phyloP scores from a whole-genome alignment of 2,329 filamentous ascomycete genomes.

The Lizonia empirigonia region DNA sequence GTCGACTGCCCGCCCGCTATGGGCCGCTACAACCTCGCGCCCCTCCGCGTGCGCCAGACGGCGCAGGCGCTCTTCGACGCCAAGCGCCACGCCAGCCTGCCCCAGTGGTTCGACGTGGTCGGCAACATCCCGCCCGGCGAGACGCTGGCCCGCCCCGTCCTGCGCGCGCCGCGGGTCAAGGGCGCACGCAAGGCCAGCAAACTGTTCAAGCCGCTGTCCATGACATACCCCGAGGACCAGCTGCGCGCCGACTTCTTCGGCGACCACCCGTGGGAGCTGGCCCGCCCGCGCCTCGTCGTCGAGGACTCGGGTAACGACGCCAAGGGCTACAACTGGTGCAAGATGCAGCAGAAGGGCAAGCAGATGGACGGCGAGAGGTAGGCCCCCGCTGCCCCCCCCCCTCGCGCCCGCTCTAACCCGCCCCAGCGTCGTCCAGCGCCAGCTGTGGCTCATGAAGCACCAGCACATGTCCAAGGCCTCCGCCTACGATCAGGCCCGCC shows the following conservation, averaged over 20 bases:
- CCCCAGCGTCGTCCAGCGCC: conserved; percentile 84
- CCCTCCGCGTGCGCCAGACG: conserved; percentile 59
- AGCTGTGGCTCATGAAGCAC: conserved; percentile 75
- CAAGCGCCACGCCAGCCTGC: conserved; percentile 49
- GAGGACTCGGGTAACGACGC: conserved; percentile 86
- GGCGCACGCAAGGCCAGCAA: conserved; percentile 65
- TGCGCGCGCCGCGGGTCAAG: conserved; percentile 54
- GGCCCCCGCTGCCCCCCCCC: background rate
- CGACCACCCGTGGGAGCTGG: conserved; percentile 97
- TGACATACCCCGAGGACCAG: conserved; percentile 82
- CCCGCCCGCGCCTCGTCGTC: conserved; percentile 80
- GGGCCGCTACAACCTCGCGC: conserved; percentile 59
- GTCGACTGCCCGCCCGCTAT: conserved; percentile 39
- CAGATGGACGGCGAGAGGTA: conserved; percentile 85
- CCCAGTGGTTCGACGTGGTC: conserved; percentile 64
- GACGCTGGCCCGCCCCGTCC: conserved; percentile 61
- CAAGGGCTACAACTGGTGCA: conserved; percentile 79
- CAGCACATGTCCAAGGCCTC: conserved; percentile 62
- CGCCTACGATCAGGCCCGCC: conserved; percentile 86
- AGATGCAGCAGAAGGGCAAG: conserved; percentile 74
- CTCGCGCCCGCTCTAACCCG: background rate
- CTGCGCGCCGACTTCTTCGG: conserved; percentile 83
- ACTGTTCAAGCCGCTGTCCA: conserved; percentile 78
- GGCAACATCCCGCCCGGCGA: conserved; percentile 65
- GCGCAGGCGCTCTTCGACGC: conserved; percentile 57